Evolutionary conservation across 305 asterid species (phyloP).

Genomic region (Fraxinus ornus): DNA sequence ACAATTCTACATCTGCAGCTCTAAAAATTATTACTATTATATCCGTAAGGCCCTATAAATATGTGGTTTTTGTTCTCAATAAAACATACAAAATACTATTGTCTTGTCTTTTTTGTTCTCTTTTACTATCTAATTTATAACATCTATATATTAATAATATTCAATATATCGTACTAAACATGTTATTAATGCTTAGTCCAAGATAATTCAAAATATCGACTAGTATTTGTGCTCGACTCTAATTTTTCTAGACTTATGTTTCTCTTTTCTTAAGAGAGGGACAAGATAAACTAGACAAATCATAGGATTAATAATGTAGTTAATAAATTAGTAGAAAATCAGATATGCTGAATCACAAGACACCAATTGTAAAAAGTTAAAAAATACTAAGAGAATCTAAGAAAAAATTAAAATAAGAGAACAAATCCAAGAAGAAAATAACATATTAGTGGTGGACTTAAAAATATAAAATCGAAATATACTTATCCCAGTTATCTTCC

Average conservation of each 20-base stretch:
- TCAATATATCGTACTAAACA: not conserved
- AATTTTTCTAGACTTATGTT: no score
- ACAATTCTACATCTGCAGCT: not conserved
- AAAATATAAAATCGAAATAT: constrained; percentile 7
- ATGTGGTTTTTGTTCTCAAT: not conserved
- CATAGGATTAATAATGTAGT: constrained; percentile 2
- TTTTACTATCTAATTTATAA: not conserved
- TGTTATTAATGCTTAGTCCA: not conserved
- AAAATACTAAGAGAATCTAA: constrained; percentile 21
- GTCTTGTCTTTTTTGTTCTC: not conserved
- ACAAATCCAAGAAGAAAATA: constrained; percentile 21
- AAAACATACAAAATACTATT: no score
- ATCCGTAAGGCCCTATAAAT: no score
- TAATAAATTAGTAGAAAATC: constrained; percentile 9
- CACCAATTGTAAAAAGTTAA: constrained; percentile 23
- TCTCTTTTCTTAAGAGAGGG: not conserved
- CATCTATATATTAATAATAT: not conserved
- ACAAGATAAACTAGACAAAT: constrained; percentile 16
- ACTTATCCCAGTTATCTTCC: constrained; percentile 16
- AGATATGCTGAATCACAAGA: constrained; percentile 12
- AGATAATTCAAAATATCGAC: not conserved
- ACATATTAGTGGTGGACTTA: not conserved
- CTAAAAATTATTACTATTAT: not conserved
- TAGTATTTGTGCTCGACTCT: not conserved
- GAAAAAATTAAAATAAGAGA: constrained; percentile 18